Conservation (phyloP, 2,329 filamentous ascomycete genomes). For the Nannizziopsis barbatae region DNA sequence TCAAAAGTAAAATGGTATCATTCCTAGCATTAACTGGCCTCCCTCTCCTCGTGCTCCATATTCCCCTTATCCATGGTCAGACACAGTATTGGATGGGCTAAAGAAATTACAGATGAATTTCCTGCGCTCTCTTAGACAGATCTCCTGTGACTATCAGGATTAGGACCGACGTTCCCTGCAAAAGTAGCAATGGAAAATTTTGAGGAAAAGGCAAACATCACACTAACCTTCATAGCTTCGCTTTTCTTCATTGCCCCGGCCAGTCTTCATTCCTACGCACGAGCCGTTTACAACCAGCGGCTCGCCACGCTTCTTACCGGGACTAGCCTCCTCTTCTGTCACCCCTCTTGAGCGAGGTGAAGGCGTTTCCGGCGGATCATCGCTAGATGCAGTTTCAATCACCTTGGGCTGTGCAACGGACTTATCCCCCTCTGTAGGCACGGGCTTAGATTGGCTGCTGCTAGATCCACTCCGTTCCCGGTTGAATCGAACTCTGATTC, state of each 20-base stretch:
- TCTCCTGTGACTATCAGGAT: slow-evolving; percentile 3
- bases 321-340: slow-evolving; percentile 10
- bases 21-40: neutral
- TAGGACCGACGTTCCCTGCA: neutral
- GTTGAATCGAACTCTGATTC: slow-evolving; percentile 27
- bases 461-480: slow-evolving; percentile 16
- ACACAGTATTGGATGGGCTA: neutral
- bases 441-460: slow-evolving; percentile 5
- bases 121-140: slow-evolving; percentile 7
- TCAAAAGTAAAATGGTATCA: slow-evolving; percentile 7
- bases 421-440: neutral
- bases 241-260: slow-evolving; percentile 5
- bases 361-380: neutral
- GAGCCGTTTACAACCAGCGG: slow-evolving; percentile 29
- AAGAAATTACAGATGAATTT: slow-evolving; percentile 10
- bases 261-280: slow-evolving; percentile 18
- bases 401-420: neutral
- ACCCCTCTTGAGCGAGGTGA: neutral
- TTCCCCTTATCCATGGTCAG: neutral
- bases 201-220: neutral
- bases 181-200: neutral
- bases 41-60: no score
- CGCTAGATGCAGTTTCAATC: neutral
- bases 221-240: slow-evolving; percentile 11
- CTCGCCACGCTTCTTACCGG: slow-evolving; percentile 18